Conservation (phyloP, 1,139 yeast genomes). For the Taiozyma sp. region DNA sequence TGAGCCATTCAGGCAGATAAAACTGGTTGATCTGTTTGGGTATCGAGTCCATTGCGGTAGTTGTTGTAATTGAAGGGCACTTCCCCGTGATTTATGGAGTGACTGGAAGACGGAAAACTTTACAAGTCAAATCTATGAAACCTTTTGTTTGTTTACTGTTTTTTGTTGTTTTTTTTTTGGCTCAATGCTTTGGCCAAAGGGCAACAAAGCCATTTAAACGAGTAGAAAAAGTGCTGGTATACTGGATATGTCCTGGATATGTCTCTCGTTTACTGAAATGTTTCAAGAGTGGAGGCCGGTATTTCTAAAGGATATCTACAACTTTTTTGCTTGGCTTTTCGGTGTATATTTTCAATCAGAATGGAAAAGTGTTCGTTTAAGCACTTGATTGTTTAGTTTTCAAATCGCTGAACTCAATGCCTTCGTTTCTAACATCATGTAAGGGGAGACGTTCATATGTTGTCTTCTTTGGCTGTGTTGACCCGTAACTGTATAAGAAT, state of each 20-base stretch:
- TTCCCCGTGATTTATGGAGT: neutral
- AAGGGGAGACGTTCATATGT: slow-evolving; percentile 1
- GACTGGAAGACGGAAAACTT: neutral
- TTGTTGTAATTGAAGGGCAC: neutral
- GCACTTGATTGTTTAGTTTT: neutral
- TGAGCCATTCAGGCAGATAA: slow-evolving; percentile 39
- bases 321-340: neutral
- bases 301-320: neutral
- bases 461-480: slow-evolving; percentile 8
- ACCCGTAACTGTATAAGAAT: slow-evolving; percentile 33
- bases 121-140: neutral
- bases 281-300: too few species aligned
- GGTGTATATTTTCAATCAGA: neutral
- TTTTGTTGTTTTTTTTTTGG: too few species aligned
- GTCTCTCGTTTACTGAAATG: too few species aligned
- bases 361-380: neutral
- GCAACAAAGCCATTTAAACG: too few species aligned
- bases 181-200: too few species aligned
- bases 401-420: neutral
- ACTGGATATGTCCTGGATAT: too few species aligned
- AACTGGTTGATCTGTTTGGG: slow-evolving; percentile 45
- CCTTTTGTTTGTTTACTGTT: neutral
- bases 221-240: too few species aligned
- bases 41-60: slow-evolving; percentile 31
- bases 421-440: neutral